Base-by-base conservation (phyloP, 495 filamentous ascomycete genomes). In the Lineolata rhizophorae region DNA sequence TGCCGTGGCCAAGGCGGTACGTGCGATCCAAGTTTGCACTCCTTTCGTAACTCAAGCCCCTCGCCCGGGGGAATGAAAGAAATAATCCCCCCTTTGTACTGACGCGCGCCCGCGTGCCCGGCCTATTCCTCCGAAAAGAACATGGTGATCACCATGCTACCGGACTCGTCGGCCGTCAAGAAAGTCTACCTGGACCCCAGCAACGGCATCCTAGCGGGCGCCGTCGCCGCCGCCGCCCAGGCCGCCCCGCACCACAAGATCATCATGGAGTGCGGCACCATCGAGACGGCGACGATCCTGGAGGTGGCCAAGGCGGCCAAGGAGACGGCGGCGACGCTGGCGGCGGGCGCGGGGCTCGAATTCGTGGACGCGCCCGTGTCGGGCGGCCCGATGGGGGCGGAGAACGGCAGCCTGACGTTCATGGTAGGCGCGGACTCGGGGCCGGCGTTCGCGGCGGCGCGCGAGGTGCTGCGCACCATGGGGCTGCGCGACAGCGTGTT, bases 231-330 rank as follows among this genome's bases (percentile, higher is more conserved):
- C 6, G 14, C 35, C 3, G 31, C 31, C 6, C 20, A 3, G 0
- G 20, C 12, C 6, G 2, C 27, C 1, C n/a, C n/a, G n/a, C 12
- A 24, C 14, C 19, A 29, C n/a, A 40, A 40, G 32, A 39, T 43
- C 36, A 37, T 46, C 21, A 39, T 46, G 34, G 43, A 46, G 26
- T 46, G 43, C 40, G 43, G 43, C 3, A 46, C 43, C 6, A 46
- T 46, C 12, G 43, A 46, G 25, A 43, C 42, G 75, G 78, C 41
- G 27, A 75, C 75, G 48, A 51, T 55, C 25, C 81, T 90, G 40
- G 73, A 91, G 58, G 90, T 73, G 49, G 73, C 70, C 41, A 75
- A 82, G 51, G 77, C 77, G 6, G 75, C 73, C n/a, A 53, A 67
- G 43, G 53, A 61, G 29, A 51, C 52, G 30, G 63, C 70, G 48